Base-by-base conservation (phyloP, 805 yeast species). In the Hyphopichia homilentoma region DNA sequence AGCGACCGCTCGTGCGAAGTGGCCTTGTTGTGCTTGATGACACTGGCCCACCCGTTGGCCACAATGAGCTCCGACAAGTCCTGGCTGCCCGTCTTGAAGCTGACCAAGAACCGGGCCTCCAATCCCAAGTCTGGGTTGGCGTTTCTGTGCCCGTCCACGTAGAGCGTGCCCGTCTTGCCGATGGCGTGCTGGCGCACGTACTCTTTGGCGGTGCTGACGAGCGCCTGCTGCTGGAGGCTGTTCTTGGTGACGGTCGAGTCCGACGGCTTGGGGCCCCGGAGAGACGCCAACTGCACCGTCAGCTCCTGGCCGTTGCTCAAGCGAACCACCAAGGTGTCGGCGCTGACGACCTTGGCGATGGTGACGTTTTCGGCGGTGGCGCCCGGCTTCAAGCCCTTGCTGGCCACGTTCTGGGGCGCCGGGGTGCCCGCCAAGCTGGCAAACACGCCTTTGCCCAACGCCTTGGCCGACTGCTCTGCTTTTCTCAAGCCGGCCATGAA, bases 251-350 rank as follows among this genome's bases (percentile, higher is more conserved):
- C 61, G 4, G 71, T 57, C 20, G 77, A 50, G 43, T 84, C 93
- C 25, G 67, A 59, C 33, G 71, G 72, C 45, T 85, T 73, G 25
- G 96, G 95, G 1, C 79, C 83, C 41, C 94, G 71, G 27, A 84
- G 48, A 1, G 93, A 83, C 2, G 94, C 76, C 45, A 86, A 67
- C 51, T 84, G 90, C 22, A 84, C 88, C 14, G 84, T 74, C 34
- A 65, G 48, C 41, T 79, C 86, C 14, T 70, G 60, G 25, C 65
- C 76, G 19, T 67, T 58, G 18, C 63, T 57, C 39, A 76, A 50
- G 27, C 78, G 70, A 7, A 86, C 51, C 16, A 65, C 73, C 23
- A 79, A 48, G 5, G 90, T 80, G 48, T 87, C 95, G 7, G 84
- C 75, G 4, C 80, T 74, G 15, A 87, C 54, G 20, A 86, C 71